Evolutionary conservation across 140 eudicot genomes (phyloP).

Genomic region (Bidens hawaiensis): DNA sequence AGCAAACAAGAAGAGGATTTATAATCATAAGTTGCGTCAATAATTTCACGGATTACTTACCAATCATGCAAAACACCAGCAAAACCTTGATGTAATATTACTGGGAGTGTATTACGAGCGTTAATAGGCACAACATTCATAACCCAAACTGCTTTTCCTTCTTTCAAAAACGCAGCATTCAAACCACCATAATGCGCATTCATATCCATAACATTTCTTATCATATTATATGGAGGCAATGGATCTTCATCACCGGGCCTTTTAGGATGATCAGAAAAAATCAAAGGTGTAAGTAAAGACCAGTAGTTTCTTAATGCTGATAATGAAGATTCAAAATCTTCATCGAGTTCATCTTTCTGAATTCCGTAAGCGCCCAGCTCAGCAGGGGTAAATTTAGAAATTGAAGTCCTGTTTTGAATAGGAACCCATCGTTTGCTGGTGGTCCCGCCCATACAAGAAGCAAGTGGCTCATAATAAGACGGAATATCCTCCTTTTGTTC

Average conservation of each 20-base stretch:
- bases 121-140: constrained; percentile 89
- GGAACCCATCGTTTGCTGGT: constrained; percentile 74
- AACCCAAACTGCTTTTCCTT: constrained; percentile 86
- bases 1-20: constrained; percentile 1
- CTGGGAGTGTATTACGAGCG: constrained; percentile 65
- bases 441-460: constrained; percentile 66
- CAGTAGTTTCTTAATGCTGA: constrained; percentile 78
- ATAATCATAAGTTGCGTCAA: no score
- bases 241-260: constrained; percentile 99
- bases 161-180: constrained; percentile 70
- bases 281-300: constrained; percentile 73
- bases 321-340: constrained; percentile 66
- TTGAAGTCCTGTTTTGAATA: constrained; percentile 68
- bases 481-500: constrained; percentile 65
- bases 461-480: constrained; percentile 67
- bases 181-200: constrained; percentile 90
- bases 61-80: constrained; percentile 94
- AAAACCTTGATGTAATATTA: constrained; percentile 83
- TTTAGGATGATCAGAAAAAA: constrained; percentile 90
- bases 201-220: constrained; percentile 95
- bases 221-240: constrained; percentile 92
- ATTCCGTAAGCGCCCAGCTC: constrained; percentile 80
- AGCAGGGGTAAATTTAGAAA: constrained; percentile 40
- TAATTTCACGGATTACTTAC: constrained; percentile 52
- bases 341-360: constrained; percentile 64